phyloP scores from a whole-genome alignment of 371 early-diverging fungal species.

The Mortierella sp. region DNA sequence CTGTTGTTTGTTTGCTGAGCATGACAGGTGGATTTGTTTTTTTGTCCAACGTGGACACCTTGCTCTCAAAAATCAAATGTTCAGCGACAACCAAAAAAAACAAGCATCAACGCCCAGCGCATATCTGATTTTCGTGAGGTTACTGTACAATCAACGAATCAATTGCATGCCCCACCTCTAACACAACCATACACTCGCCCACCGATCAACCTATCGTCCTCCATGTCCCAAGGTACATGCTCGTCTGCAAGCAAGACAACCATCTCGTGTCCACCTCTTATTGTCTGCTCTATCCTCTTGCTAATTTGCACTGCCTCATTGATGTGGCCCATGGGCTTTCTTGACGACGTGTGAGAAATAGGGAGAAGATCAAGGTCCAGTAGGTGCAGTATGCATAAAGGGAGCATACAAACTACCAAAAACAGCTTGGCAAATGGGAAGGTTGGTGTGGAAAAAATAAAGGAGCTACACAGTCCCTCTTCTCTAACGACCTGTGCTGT shows the following conservation, averaged over 20 bases:
- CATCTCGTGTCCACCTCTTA: background rate
- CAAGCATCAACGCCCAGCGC: background rate
- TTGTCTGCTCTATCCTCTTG: background rate
- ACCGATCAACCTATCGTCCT: no score
- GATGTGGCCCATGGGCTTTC: background rate
- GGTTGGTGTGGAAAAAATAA: background rate
- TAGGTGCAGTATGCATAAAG: background rate
- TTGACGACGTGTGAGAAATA: background rate
- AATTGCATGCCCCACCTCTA: background rate
- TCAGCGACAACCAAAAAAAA: background rate
- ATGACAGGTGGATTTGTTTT: background rate
- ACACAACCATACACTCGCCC: background rate
- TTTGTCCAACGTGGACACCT: slow-evolving; percentile 4
- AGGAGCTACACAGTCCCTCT: background rate
- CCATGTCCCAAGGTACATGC: no score
- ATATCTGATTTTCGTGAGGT: background rate
- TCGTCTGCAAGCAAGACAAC: background rate
- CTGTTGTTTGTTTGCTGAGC: background rate
- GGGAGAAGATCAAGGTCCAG: background rate
- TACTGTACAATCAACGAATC: background rate
- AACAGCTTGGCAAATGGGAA: background rate
- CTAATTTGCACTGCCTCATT: background rate
- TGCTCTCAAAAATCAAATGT: background rate
- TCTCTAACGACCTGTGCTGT: background rate
- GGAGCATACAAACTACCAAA: background rate